Evolutionary conservation across 2,329 filamentous ascomycete species (phyloP).

Genomic region (Microsporum ferrugineum): DNA sequence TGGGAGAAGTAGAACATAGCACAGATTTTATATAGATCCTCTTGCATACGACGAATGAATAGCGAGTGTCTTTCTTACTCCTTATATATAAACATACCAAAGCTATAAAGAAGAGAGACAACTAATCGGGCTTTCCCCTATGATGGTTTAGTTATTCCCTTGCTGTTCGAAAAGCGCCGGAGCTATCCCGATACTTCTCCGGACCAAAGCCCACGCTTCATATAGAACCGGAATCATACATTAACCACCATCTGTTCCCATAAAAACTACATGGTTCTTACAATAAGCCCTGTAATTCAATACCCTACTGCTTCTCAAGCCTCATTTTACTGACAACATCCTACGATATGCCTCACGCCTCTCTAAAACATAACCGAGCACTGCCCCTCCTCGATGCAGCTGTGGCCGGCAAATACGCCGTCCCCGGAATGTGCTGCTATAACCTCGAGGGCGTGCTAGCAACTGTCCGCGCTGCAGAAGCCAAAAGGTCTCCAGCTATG

Average conservation of each 20-base stretch:
- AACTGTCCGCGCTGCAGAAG: conserved; percentile 57
- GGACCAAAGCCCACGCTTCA: not conserved
- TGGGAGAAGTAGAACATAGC: not conserved
- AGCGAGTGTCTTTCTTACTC: not conserved
- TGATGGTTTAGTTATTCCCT: not conserved
- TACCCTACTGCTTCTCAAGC: not conserved
- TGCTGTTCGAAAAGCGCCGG: not conserved
- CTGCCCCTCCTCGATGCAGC: conserved; percentile 49
- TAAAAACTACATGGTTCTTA: not conserved
- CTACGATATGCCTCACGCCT: conserved; percentile 6
- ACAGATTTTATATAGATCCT: not conserved
- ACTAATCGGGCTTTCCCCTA: not conserved
- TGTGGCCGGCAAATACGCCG: conserved; percentile 44
- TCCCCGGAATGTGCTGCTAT: conserved; percentile 54
- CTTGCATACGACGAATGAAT: not conserved
- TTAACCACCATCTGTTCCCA: not conserved
- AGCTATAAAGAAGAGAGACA: no score
- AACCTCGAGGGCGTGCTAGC: conserved; percentile 61
- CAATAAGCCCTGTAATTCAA: not conserved
- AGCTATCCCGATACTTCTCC: not conserved
- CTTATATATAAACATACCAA: no score
- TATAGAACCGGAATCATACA: not conserved
- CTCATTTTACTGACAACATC: not conserved
- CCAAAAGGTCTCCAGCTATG: conserved; percentile 55
- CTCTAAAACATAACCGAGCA: conserved; percentile 40